Evolutionary conservation across 73 alveolate species (phyloP).

Genomic region (Diophrys appendiculata): DNA sequence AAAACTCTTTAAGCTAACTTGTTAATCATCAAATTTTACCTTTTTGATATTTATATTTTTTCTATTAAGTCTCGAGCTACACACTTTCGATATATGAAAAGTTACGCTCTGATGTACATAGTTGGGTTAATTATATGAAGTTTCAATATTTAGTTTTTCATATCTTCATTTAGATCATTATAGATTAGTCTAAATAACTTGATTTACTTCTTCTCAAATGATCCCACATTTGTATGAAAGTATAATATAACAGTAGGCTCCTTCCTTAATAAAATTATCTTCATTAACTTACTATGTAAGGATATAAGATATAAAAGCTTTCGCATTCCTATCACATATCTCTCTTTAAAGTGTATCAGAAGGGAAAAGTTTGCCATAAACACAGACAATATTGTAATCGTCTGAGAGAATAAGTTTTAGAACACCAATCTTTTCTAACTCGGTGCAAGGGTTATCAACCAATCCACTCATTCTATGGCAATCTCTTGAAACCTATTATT

Average conservation of each 20-base stretch:
- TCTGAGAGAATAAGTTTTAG: background rate
- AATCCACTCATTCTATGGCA: background rate
- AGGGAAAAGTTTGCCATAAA: background rate
- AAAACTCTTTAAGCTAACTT: too few relatives aligned
- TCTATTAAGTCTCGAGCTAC: background rate
- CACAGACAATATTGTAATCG: background rate
- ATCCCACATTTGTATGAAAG: conserved; percentile 25
- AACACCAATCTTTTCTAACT: background rate
- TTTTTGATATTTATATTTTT: too few relatives aligned
- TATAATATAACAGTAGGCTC: conserved; percentile 4
- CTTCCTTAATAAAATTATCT: too few relatives aligned
- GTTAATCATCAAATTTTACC: too few relatives aligned
- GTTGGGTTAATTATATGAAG: conserved; percentile 24
- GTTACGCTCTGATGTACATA: conserved; percentile 3
- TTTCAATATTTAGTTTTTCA: background rate
- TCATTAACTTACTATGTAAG: conserved; percentile 5
- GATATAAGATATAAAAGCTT: background rate
- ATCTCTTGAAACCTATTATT: background rate
- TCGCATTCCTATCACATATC: background rate
- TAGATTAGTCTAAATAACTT: conserved; percentile 2
- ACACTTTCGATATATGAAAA: background rate
- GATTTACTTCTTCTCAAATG: conserved; percentile 23
- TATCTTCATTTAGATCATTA: background rate
- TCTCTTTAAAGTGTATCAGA: background rate
- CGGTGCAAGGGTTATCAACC: background rate